A percentile compares a stretch with the other conserved stretches of the same genome.
Conservation (phyloP, 768 basidiomycete genomes). For the Mycena vulgaris region DNA sequence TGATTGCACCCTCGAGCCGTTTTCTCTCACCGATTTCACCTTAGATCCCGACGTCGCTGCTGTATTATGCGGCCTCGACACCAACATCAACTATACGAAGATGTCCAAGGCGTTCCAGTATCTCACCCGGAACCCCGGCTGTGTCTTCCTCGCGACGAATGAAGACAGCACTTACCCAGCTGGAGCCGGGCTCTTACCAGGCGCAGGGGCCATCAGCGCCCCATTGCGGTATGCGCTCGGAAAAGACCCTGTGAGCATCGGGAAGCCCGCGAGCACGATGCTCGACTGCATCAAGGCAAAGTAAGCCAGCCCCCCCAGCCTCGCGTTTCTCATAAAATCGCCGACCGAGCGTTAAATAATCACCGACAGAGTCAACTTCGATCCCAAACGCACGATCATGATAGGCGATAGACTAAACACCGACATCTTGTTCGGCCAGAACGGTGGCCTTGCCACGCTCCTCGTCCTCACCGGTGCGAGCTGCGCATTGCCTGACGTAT, state of each 20-base stretch:
- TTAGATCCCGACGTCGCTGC: slow-evolving; percentile 87
- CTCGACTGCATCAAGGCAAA: slow-evolving; percentile 88
- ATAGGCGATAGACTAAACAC: slow-evolving; percentile 96
- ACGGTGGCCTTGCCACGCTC: slow-evolving; percentile 89
- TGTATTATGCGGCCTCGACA: slow-evolving; percentile 95
- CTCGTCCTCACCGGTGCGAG: slow-evolving; percentile 96
- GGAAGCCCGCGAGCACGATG: slow-evolving; percentile 23
- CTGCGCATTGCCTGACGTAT: slow-evolving; percentile 62
- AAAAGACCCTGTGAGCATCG: slow-evolving; percentile 43
- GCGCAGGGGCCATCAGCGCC: slow-evolving; percentile 88
- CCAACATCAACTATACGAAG: slow-evolving; percentile 93
- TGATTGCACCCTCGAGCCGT: slow-evolving; percentile 82
- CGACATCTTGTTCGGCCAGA: slow-evolving; percentile 94
- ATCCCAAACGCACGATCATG: slow-evolving; percentile 92
- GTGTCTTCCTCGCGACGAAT: slow-evolving; percentile 92
- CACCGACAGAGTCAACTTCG: slow-evolving; percentile 80
- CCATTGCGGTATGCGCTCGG: slow-evolving; percentile 84
- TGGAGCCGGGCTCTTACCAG: slow-evolving; percentile 71
- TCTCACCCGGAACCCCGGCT: slow-evolving; percentile 82
- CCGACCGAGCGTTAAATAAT: too few species aligned
- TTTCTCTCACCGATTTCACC: slow-evolving; percentile 77
- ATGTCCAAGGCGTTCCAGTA: slow-evolving; percentile 93
- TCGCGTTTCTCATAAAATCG: slow-evolving; percentile 1
- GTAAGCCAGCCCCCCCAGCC: slow-evolving; percentile 48
- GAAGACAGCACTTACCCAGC: slow-evolving; percentile 93